Base-by-base conservation (phyloP, 169 alveolate species). In the Plasmodium knowlesi region DNA sequence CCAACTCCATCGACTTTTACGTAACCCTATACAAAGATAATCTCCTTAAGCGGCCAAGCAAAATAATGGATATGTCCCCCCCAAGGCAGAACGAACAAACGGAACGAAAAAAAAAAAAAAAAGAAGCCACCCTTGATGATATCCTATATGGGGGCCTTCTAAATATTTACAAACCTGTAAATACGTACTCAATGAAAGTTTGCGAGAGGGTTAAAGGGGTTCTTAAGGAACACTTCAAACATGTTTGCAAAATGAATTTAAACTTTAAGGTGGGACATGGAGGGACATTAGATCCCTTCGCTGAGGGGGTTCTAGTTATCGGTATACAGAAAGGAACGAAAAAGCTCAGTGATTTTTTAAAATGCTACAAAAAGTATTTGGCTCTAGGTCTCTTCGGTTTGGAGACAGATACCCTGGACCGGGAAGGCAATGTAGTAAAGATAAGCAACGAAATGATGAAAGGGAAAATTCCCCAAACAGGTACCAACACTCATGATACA, bases 201-300 rank as follows among this genome's bases (percentile, higher is more conserved):
- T 86, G 93, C 41, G 85, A 86, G 43, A 86, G 43, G 19, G 79
- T 86, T 0, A 86, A 86, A 76, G 9, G n/a, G 10, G 37, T 70
- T 4, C 80, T 86, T 34, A 73, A 30, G 67, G 46, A 86, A 0
- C 81, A 86, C 43, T 86, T 86, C 70, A 30, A 22, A n/a, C 28
- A 5, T 1, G 6, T 86, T n/a, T 30, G 43, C 80, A 6, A 54
- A 54, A 57, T 34, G 41, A 92, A 91, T 1, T 90, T 94, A 5
- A 92, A 94, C 19, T 78, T 95, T 10, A 93, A 84, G 50, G 97
- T 96, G 53, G 97, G 97, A n/a, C 97, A 96, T 81, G 97, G 97
- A 43, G 97, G 97, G 5, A 96, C 97, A 10, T 95, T 96, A 41
- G 97, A 96, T 73, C 94, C 84, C 53, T 88, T 92, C 82, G 96